Evolutionary conservation across 257 asterid genomes (phyloP).

Genomic region (Perilla frutescens): DNA sequence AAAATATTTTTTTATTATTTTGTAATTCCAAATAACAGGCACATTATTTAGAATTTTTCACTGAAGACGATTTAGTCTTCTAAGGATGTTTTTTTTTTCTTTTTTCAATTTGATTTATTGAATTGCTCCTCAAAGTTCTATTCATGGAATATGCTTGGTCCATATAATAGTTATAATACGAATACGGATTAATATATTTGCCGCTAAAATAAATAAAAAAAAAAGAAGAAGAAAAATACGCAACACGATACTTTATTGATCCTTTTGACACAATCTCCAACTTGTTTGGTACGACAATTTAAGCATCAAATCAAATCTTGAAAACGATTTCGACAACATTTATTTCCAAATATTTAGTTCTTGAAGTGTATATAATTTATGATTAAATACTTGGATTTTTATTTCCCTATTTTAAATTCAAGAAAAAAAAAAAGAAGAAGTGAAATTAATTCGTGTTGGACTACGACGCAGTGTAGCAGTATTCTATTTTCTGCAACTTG

Average conservation of each 20-base stretch:
- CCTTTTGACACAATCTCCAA: background rate
- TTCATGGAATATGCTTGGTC: slow-evolving; percentile 26
- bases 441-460: background rate
- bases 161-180: background rate
- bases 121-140: background rate
- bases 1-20: too few species aligned
- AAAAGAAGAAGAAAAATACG: background rate
- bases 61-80: too few species aligned
- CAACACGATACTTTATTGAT: background rate
- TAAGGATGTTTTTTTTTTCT: too few species aligned
- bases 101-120: too few species aligned
- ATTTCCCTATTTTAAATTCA: too few species aligned
- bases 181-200: background rate
- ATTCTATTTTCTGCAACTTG: slow-evolving; percentile 24
- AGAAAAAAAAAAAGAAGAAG: background rate
- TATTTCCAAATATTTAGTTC: background rate
- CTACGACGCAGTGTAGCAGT: background rate
- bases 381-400: background rate
- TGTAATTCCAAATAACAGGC: too few species aligned
- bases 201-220: background rate
- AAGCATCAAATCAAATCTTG: slow-evolving; percentile 11
- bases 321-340: background rate
- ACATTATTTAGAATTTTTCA: too few species aligned
- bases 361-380: background rate
- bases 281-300: background rate